Conservation (phyloP, 768 basidiomycete species). For the Suillus luteus region DNA sequence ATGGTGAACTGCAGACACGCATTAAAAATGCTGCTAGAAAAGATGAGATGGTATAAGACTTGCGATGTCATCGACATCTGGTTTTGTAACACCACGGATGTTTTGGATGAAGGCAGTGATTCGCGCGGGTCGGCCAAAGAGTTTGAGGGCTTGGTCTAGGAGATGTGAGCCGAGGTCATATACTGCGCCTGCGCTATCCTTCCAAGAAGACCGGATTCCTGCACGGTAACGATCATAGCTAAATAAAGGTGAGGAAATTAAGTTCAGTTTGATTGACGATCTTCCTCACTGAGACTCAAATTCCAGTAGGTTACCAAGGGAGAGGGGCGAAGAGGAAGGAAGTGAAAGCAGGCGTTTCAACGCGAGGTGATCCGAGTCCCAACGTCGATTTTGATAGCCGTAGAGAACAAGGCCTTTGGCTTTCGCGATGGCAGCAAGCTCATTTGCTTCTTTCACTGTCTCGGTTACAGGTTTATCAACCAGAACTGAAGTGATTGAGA, state of each 20-base stretch:
- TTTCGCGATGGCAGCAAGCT: constrained; percentile 60
- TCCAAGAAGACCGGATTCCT: constrained; percentile 73
- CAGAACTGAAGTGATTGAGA: constrained; percentile 48
- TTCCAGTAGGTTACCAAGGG: constrained; percentile 63
- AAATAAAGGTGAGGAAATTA: constrained; percentile 9
- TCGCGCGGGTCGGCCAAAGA: constrained; percentile 74
- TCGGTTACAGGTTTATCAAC: constrained; percentile 81
- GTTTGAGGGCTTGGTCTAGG: constrained; percentile 71
- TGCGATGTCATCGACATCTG: constrained; percentile 68
- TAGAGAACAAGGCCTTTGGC: constrained; percentile 65
- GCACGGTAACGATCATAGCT: constrained; percentile 79
- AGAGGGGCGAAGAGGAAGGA: constrained; percentile 50
- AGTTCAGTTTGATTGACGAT: not conserved
- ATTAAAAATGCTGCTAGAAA: not conserved
- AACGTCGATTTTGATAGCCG: constrained; percentile 74
- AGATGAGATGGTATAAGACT: constrained; percentile 21
- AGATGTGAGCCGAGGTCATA: constrained; percentile 84
- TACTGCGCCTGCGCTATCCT: constrained; percentile 68
- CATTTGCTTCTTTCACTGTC: constrained; percentile 55
- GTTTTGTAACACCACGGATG: constrained; percentile 61
- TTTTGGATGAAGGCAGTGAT: constrained; percentile 75
- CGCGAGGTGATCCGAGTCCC: constrained; percentile 78
- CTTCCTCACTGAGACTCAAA: constrained; percentile 71
- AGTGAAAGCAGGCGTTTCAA: constrained; percentile 59
- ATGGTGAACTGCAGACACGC: constrained; percentile 48